These are phyloP conservation scores for Nannizzia gypsea DNA, from an alignment of 2,329 filamentous ascomycete genomes.

Conservation along the genomic window DNA sequence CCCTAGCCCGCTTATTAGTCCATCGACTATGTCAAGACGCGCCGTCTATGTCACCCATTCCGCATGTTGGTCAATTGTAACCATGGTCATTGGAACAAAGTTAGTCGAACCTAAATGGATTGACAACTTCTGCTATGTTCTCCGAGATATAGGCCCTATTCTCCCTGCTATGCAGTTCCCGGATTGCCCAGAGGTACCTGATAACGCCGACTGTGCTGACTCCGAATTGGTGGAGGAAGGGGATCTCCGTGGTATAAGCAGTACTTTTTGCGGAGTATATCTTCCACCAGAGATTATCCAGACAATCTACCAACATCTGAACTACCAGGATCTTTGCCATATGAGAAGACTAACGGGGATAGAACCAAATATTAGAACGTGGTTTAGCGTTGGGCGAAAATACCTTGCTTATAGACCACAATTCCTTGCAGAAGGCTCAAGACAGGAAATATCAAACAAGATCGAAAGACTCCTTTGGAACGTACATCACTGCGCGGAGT, in stretches of 20 bases:
- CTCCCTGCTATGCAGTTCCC: not conserved
- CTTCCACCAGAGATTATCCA: slow-evolving; percentile 9
- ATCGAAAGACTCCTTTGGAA: not conserved
- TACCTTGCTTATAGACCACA: not conserved
- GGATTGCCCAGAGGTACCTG: not conserved
- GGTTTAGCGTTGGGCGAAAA: slow-evolving; percentile 1
- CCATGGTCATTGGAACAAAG: no score
- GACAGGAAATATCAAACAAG: not conserved
- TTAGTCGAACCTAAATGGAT: no score
- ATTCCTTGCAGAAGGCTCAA: not conserved
- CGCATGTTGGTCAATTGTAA: no score
- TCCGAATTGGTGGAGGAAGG: slow-evolving; percentile 4
- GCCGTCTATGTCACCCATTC: no score
- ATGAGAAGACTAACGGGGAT: not conserved
- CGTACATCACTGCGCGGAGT: not conserved
- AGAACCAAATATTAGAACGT: not conserved
- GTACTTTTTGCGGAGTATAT: not conserved
- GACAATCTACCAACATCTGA: slow-evolving; percentile 6
- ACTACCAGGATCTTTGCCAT: slow-evolving; percentile 6
- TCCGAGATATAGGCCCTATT: not conserved
- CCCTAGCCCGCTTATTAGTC: no score
- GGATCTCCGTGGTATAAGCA: not conserved
- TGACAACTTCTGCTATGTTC: not conserved
- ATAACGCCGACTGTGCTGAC: not conserved
- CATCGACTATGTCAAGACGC: no score